Conservation (phyloP, 257 asterid species). For the Parsonsia alboflavescens region DNA sequence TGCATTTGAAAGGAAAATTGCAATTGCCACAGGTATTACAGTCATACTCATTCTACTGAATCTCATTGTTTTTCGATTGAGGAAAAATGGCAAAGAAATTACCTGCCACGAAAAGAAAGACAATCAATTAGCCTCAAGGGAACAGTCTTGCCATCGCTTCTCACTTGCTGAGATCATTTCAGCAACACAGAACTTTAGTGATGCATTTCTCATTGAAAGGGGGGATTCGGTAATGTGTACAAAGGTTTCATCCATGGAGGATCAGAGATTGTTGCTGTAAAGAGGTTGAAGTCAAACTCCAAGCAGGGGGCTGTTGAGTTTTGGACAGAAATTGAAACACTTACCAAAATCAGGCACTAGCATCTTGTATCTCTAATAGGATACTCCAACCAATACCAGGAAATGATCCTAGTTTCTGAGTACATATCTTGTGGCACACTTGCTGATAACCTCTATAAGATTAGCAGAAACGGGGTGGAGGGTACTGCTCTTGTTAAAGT, state of each 20-base stretch:
- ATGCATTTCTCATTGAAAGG: constrained; percentile 3
- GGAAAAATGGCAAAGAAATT: not conserved
- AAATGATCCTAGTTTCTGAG: constrained; percentile 15
- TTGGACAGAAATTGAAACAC: constrained; percentile 20
- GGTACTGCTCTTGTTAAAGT: too few species aligned
- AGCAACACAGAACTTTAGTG: constrained; percentile 11
- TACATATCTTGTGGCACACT: constrained; percentile 9
- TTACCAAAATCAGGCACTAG: constrained; percentile 14
- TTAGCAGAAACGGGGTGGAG: not conserved
- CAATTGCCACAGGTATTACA: not conserved
- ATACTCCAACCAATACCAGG: constrained; percentile 10
- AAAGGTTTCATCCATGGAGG: not conserved
- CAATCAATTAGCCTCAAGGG: not conserved
- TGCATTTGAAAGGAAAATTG: not conserved
- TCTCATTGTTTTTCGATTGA: not conserved
- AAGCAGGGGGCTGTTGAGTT: constrained; percentile 21
- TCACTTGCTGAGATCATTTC: not conserved
- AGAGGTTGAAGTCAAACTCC: constrained; percentile 11
- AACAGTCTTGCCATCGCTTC: not conserved
- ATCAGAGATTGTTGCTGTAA: constrained; percentile 7
- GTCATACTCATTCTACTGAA: not conserved
- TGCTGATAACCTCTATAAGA: constrained; percentile 14
- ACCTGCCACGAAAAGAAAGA: not conserved
- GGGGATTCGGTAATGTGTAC: constrained; percentile 12
- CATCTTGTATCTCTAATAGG: constrained; percentile 20